A percentile compares a stretch with the other conserved stretches of the same genome.
These are phyloP conservation scores for Candida sakaeoensis DNA, from an alignment of 805 yeast genomes.

Conservation along the genomic window DNA sequence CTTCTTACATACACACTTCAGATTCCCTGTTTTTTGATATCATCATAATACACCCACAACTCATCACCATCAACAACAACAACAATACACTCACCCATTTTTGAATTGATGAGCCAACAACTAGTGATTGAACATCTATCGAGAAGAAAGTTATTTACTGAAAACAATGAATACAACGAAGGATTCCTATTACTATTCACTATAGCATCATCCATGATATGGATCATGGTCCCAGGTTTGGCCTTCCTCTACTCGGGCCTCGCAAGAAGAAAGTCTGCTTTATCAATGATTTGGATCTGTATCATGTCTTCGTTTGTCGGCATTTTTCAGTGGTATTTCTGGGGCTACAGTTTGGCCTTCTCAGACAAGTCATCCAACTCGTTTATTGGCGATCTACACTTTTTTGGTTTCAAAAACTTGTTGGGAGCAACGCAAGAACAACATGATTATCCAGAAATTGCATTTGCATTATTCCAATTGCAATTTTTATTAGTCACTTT, in stretches of 20 bases:
- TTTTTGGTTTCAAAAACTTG: slow-evolving; percentile 78
- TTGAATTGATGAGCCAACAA: slow-evolving; percentile 5
- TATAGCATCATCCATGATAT: slow-evolving; percentile 65
- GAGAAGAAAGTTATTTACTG: slow-evolving; percentile 31
- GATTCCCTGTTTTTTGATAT: too few species aligned
- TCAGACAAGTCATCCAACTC: slow-evolving; percentile 74
- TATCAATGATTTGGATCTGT: slow-evolving; percentile 80
- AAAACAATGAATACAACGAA: slow-evolving; percentile 30
- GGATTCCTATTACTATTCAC: slow-evolving; percentile 41
- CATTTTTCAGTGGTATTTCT: slow-evolving; percentile 90
- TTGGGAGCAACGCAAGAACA: slow-evolving; percentile 41
- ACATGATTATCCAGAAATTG: slow-evolving; percentile 70
- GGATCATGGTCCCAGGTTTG: slow-evolving; percentile 92
- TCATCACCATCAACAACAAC: too few species aligned
- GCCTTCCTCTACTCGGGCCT: slow-evolving; percentile 90
- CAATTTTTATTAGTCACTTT: slow-evolving; percentile 90
- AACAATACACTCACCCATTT: background rate
- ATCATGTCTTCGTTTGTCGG: slow-evolving; percentile 71
- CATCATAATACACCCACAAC: background rate
- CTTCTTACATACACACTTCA: too few species aligned
- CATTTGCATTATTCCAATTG: slow-evolving; percentile 83
- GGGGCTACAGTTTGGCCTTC: slow-evolving; percentile 96
- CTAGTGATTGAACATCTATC: slow-evolving; percentile 15
- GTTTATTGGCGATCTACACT: slow-evolving; percentile 82
- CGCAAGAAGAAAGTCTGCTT: slow-evolving; percentile 85